Evolutionary conservation across 1,284 basidiomycete species (phyloP), one percentile per base, ranked within the genome.

Genomic region (Rhodotorula sp.): DNA sequence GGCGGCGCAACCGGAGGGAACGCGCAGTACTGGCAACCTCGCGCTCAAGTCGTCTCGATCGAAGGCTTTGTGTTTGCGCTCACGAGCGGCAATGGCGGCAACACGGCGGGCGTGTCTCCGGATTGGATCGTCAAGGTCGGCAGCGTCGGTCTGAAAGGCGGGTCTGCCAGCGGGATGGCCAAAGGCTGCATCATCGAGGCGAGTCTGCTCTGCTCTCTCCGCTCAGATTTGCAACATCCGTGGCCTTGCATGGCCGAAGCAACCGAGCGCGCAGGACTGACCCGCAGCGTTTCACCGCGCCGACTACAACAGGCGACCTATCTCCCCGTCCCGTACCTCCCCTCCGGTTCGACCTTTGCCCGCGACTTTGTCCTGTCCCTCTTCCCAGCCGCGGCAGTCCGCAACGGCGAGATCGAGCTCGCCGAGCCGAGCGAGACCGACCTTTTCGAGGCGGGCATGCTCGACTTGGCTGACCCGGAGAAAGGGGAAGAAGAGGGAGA

Each of bases 101-200:
- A 46, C 6, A 46, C 17, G 22, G 51, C 59, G 10, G 58, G 60
- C 20, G 46, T 58, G 17, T 8, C 30, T n/a, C 53, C 53, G 4
- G 75, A 76, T n/a, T 76, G 75, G 75, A 56, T 67, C 33, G 62
- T 76, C 66, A 74, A 70, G 58, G 49, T 76, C 20, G 68, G 66
- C 12, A 64, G 58, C 45, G 73, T 76, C 7, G 64, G 56, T 7
- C 22, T 74, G 44, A 76, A 76, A 55, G 75, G 72, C 6, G 75
- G 72, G 3, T 58, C 75, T 4, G 63, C 72, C 33, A 51, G 58
- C 22, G 72, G 72, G 3, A 63, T 65, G 5, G 59, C 70, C 8
- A 61, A 63, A 46, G 75, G 75, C 2, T 59, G 69, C 24, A 20
- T 76, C 20, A 49, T 76, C 33, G 72, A 76, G 66, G 74, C 67